Evolutionary conservation across 495 filamentous ascomycete genomes (phyloP), one percentile per base, ranked within the genome.

Genomic region (Neurospora sp.): DNA sequence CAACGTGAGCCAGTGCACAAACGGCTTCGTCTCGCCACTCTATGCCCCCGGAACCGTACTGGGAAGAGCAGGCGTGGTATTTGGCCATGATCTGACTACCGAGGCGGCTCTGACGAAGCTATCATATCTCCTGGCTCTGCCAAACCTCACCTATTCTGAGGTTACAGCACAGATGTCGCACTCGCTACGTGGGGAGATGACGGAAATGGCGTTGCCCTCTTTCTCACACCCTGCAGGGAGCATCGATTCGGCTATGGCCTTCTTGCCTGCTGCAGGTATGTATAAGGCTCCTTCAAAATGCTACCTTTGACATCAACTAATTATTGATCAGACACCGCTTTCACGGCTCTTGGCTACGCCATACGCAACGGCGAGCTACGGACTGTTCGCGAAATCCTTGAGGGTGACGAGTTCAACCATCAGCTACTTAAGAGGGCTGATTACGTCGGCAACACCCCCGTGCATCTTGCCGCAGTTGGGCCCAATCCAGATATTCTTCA

Each of bases 31-130:
- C 12, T 94, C 90, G 66, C 92, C 96, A 9, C 86, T 97, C 16
- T 99, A 98, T 82, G 96, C 94, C 18, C 90, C 96, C 0, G 95
- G 92, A n/a, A 96, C 93, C 77, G 89, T 88, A 44, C 85, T 99
- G 14, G 94, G 93, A n/a, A 87, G 89, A 27, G 93, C 93, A 5
- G 96, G 96, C 4, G 92, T 99, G 9, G 92, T 99, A 0, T 94
- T 96, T 75, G 96, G 96, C 6, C 87, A 94, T 72, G 96, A 99
- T 79, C 87, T 99, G 85, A 99, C 96, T 0, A 92, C 93, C 16
- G 96, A 99, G 82, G 95, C 92, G 16, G 96, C 96, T 0, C 85
- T 98, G 74, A 97, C 96, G 1, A 99, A 99, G 83, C 86, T 99
- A 12, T 93, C 93, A 2, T 97, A 95, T 78, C 87, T 98, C 2